Evolutionary conservation across 345 rosid genomes (phyloP).

Genomic region (Rhizophora mangle): DNA sequence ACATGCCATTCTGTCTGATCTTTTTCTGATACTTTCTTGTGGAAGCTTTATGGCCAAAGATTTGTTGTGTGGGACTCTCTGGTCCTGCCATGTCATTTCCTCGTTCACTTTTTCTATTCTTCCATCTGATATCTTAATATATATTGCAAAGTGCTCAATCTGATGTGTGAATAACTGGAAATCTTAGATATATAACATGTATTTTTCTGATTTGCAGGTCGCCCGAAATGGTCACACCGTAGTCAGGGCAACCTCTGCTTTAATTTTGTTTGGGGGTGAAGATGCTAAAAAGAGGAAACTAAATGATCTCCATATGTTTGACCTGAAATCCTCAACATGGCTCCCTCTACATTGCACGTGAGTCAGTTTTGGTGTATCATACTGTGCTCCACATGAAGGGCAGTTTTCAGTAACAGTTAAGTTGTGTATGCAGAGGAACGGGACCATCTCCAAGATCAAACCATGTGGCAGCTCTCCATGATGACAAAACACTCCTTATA

Average conservation of each 20-base stretch:
- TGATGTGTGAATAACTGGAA: not conserved
- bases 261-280: slow-evolving; percentile 92
- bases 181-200: not conserved
- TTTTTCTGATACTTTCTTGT: not conserved
- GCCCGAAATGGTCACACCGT: slow-evolving; percentile 92
- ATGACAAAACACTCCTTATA: slow-evolving; percentile 69
- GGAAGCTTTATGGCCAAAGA: not conserved
- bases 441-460: slow-evolving; percentile 82
- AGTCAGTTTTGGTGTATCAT: slow-evolving; percentile 23
- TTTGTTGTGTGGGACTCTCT: not conserved
- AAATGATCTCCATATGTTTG: slow-evolving; percentile 94
- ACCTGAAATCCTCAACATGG: slow-evolving; percentile 92
- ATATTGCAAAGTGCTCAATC: not conserved
- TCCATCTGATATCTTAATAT: not conserved
- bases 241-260: slow-evolving; percentile 72
- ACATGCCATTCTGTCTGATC: slow-evolving; percentile 11
- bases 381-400: not conserved
- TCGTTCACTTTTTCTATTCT: not conserved
- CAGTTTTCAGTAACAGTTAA: slow-evolving; percentile 4
- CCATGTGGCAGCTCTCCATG: slow-evolving; percentile 85
- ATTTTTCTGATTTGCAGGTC: slow-evolving; percentile 41
- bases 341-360: slow-evolving; percentile 97
- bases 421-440: slow-evolving; percentile 56
- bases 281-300: slow-evolving; percentile 85
- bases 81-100: not conserved